Evolutionary conservation across 2,329 filamentous ascomycete species (phyloP), one percentile per base, ranked within the genome.

Genomic region (Claviceps pazoutovae): DNA sequence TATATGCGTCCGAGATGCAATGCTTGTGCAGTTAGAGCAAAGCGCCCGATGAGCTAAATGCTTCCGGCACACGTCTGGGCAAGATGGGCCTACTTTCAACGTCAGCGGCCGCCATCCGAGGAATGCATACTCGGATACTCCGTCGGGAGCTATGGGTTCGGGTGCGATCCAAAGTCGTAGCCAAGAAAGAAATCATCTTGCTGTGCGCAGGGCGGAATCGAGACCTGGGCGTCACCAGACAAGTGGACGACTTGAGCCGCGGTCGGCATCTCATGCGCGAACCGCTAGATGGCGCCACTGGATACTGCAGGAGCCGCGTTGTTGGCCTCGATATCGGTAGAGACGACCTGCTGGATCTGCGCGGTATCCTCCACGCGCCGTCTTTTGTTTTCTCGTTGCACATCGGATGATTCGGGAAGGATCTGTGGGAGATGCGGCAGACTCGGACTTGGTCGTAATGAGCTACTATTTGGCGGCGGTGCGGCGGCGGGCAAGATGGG

Each of bases 401-500:
- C 42, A 3, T 46, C 46, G 34, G 34, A 17, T 8, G 30, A 5
- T 39, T 21, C 39, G 9, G 36, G 11, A 6, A 9, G 13, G 13
- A 36, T 17, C 36, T 21, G 38, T 17, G 50, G n/a, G 30, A 23
- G 21, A 34, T 30, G 16, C 42, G 41, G 39, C 5, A 30, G 19
- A 41, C 34, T 41, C 30, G 43, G 19, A 41, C 34, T 41, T 38
- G 43, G 19, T 36, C 26, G 49, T 13, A 30, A 3, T 5, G n/a
- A 11, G 13, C 41, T 17, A 21, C 41, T 46, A 8, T 17, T 23
- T 46, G 49, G 13, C 26, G 44, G 45, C 17, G 30, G 23, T n/a
- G 46, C 45, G 2, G 58, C 53, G 2, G 58, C 55, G 3, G 56
- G 57, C 21, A 59, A 38, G 21, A 57, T 53, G 2, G 54, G 36